A percentile compares a stretch with the other conserved stretches of the same genome.
These are phyloP conservation scores for Hyaloscypha hepaticicola DNA, from an alignment of 495 filamentous ascomycete genomes.

Conservation along the genomic window DNA sequence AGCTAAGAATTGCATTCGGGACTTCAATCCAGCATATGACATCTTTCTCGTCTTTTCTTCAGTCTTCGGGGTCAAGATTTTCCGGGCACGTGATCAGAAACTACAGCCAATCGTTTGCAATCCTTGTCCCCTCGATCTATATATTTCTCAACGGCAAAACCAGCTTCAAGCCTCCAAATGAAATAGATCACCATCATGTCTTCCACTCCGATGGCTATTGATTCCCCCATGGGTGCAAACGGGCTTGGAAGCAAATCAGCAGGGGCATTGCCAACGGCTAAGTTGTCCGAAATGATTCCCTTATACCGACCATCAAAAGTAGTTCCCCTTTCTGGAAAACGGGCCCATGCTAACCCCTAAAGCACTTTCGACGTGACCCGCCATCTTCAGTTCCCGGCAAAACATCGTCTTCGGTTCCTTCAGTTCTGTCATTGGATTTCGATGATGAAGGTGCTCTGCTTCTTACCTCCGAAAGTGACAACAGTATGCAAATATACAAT, in stretches of 20 bases:
- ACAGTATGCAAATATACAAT: conserved; percentile 92
- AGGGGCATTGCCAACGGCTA: conserved; percentile 39
- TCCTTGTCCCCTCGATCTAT: neutral
- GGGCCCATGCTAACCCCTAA: neutral
- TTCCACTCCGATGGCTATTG: conserved; percentile 52
- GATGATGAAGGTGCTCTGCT: conserved; percentile 90
- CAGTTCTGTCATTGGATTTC: conserved; percentile 79
- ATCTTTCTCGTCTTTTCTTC: too few species aligned
- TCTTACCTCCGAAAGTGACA: conserved; percentile 84
- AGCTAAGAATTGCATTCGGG: too few species aligned
- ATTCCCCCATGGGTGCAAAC: conserved; percentile 37
- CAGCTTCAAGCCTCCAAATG: neutral
- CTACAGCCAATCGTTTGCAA: neutral
- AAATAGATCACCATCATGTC: neutral
- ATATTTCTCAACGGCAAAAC: neutral
- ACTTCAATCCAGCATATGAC: too few species aligned
- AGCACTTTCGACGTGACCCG: conserved; percentile 19
- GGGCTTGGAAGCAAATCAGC: conserved; percentile 32
- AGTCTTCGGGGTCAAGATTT: too few species aligned
- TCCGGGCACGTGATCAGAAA: neutral
- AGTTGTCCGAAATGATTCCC: conserved; percentile 46
- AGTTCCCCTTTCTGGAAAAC: conserved; percentile 8
- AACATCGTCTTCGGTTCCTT: conserved; percentile 28
- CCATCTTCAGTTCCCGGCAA: conserved; percentile 21
- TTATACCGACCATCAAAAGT: conserved; percentile 54